Evolutionary conservation across 2,329 filamentous ascomycete genomes (phyloP), one percentile per base, ranked within the genome.

Genomic region (Pseudogymnoascus sp.): DNA sequence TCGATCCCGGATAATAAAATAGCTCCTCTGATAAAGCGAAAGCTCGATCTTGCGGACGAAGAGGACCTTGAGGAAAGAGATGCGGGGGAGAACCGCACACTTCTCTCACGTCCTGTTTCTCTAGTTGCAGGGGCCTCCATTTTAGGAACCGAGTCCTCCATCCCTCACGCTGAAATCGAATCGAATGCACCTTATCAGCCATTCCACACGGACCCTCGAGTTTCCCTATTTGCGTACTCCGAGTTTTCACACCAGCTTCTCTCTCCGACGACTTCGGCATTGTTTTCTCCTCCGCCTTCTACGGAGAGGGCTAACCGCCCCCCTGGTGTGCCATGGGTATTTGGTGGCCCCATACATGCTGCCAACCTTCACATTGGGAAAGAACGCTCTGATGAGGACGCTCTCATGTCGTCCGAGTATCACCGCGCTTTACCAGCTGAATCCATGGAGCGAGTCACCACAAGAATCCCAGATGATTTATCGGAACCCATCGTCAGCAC

Each of bases 161-260:
- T 84, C 63, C 85, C 86, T 0, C 84, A 88, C 67, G 91, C 91
- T 5, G 93, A 97, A 78, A 96, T 96, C 67, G 95, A 99, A 72
- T 96, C 93, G 1, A 97, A 93, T 71, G 90, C 93, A 4, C 91
- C 93, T 1, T 97, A 96, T 70, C 93, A 96, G 71, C 93, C 95
- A 1, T 97, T 97, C 78, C 93, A 97, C 73, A 95, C 93, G 0
- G 93, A 97, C 71, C 84, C 86, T 62, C 86, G 93, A 2, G 90
- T 97, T 50, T 85, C 82, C n/a, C 79, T 97, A 29, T 89, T 87
- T 68, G 83, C 91, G 44, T 90, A 88, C 71, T 75, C 65, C 2
- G 35, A 26, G 19, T 19, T 26, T 17, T n/a, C 33, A 26, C 59
- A 60, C 50, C 50, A 56, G 5, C 50, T 38, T 38, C 35, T 38